Conservation (phyloP, 2,329 filamentous ascomycete genomes). For the Myriosclerotinia scirpicola region DNA sequence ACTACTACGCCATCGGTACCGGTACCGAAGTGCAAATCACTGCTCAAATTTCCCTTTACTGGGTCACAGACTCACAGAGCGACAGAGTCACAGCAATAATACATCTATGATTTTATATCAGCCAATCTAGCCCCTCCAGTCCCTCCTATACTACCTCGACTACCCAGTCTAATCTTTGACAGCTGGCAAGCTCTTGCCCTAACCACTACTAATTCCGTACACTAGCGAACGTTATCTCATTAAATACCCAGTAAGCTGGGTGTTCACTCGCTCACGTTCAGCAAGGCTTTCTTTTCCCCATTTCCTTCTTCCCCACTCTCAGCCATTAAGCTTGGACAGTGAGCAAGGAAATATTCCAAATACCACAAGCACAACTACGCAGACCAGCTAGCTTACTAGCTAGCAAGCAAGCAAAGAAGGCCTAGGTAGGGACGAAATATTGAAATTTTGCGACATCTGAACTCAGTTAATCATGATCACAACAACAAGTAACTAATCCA, state of each 20-base stretch:
- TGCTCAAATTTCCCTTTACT: not conserved
- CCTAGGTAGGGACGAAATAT: not conserved
- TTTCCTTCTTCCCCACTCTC: not conserved
- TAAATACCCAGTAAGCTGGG: not conserved
- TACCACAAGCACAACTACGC: slow-evolving; percentile 8
- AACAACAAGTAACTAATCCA: not conserved
- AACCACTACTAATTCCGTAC: not conserved
- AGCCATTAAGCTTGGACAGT: slow-evolving; percentile 15
- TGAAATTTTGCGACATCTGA: not conserved
- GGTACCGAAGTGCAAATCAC: not conserved
- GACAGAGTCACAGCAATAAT: not conserved
- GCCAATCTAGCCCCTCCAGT: not conserved
- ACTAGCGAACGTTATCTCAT: slow-evolving; percentile 14
- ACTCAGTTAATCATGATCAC: slow-evolving; percentile 5
- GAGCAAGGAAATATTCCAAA: slow-evolving; percentile 20
- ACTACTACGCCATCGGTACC: slow-evolving; percentile 4
- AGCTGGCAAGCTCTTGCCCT: slow-evolving; percentile 7
- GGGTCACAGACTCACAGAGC: no score
- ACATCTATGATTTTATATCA: not conserved
- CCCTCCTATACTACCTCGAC: not conserved
- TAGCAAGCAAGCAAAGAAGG: slow-evolving; percentile 1
- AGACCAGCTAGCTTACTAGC: not conserved
- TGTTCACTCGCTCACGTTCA: not conserved
- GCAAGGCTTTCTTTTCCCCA: not conserved
- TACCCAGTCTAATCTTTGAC: slow-evolving; percentile 5